Conservation (phyloP, 805 yeast genomes). For the Lipomyces orientalis region DNA sequence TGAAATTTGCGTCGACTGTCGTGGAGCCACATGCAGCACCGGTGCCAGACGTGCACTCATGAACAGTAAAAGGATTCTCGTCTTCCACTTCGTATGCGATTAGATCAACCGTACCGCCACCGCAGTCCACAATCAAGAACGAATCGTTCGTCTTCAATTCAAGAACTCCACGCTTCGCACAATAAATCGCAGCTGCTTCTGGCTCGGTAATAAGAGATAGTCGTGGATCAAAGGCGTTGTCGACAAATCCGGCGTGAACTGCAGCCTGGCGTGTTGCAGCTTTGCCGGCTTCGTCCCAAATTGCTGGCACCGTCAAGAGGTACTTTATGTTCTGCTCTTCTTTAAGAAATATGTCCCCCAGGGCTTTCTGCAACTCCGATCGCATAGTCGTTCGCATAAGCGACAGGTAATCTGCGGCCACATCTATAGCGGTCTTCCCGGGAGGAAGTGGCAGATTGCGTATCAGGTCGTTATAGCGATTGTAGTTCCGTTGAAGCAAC, state of each 20-base stretch:
- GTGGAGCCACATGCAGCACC: conserved; percentile 35
- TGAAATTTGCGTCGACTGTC: conserved; percentile 12
- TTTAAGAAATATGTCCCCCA: conserved; percentile 12
- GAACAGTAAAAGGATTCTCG: conserved; percentile 28
- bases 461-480: conserved; percentile 10
- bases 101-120: conserved; percentile 37
- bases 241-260: conserved; percentile 32
- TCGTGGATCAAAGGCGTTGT: conserved; percentile 17
- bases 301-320: conserved; percentile 35
- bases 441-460: conserved; percentile 18
- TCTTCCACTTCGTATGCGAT: conserved; percentile 36
- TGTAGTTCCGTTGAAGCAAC: conserved; percentile 21
- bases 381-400: conserved; percentile 17
- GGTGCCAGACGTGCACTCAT: conserved; percentile 31
- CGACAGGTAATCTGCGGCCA: conserved; percentile 28
- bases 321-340: conserved; percentile 26
- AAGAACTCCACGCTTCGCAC: conserved; percentile 25
- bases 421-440: conserved; percentile 29
- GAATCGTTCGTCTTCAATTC: conserved; percentile 14
- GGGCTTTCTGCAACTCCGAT: conserved; percentile 14
- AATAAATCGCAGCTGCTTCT: conserved; percentile 35
- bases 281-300: conserved; percentile 36
- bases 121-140: conserved; percentile 35
- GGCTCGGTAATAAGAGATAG: conserved; percentile 34
- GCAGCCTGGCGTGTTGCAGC: conserved; percentile 31